A percentile compares a stretch with the other conserved stretches of the same genome.
Conservation (phyloP, 2,329 filamentous ascomycete species). For the Pyrenophora seminiperda region DNA sequence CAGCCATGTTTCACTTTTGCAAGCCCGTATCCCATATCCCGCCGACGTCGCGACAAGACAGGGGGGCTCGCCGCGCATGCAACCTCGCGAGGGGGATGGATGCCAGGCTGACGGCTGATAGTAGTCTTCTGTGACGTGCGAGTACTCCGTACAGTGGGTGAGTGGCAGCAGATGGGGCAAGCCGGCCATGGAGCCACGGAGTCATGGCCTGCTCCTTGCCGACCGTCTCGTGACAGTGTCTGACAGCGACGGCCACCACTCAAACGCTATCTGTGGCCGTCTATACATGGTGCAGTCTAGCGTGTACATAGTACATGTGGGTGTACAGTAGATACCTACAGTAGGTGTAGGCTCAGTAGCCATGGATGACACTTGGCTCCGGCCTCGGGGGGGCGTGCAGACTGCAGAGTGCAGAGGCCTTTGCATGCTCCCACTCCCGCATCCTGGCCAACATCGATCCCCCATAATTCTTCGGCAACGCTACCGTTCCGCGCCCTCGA, state of each 20-base stretch:
- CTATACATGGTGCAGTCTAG: not conserved
- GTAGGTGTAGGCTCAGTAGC: no score
- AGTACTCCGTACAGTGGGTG: constrained; percentile 4
- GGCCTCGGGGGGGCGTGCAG: no score
- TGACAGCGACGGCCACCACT: not conserved
- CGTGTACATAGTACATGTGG: not conserved
- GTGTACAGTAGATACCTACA: no score
- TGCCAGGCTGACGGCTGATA: not conserved
- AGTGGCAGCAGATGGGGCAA: constrained; percentile 6
- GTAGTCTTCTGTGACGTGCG: constrained; percentile 4
- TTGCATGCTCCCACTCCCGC: constrained; percentile 11
- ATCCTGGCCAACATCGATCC: constrained; percentile 8
- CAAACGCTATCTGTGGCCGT: no score
- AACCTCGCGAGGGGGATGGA: not conserved
- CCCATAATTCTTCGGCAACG: constrained; percentile 18
- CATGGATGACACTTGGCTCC: constrained; percentile 7
- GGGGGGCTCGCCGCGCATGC: constrained; percentile 6
- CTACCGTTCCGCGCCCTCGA: constrained; percentile 15
- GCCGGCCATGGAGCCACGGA: not conserved
- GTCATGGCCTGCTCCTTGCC: not conserved
- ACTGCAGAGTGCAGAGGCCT: constrained; percentile 6
- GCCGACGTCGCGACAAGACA: constrained; percentile 9
- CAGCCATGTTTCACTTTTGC: constrained; percentile 20
- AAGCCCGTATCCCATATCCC: constrained; percentile 7
- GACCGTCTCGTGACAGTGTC: not conserved